Conservation (phyloP, 768 basidiomycete species). For the Multifurca ochricompacta region DNA sequence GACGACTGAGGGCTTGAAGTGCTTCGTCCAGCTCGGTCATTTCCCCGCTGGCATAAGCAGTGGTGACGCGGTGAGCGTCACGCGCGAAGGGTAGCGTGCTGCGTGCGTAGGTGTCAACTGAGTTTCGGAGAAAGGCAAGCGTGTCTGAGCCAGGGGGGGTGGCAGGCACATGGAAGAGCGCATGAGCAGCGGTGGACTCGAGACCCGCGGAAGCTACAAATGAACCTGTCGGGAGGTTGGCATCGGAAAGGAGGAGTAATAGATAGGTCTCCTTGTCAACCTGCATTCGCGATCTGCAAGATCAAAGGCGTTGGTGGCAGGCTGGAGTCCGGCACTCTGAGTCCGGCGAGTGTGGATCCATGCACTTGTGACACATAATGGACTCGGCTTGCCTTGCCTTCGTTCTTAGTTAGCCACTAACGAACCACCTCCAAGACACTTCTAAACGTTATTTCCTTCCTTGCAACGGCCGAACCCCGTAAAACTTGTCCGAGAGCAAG, state of each 20-base stretch:
- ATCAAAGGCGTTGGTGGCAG: too few species aligned
- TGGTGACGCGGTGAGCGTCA: slow-evolving; percentile 49
- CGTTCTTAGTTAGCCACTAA: too few species aligned
- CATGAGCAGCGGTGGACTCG: slow-evolving; percentile 86
- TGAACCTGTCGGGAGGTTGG: slow-evolving; percentile 93
- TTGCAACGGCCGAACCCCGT: too few species aligned
- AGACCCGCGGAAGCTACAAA: slow-evolving; percentile 94
- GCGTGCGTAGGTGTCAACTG: slow-evolving; percentile 68
- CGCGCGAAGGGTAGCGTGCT: slow-evolving; percentile 74
- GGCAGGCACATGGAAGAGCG: slow-evolving; percentile 40
- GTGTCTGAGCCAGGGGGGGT: slow-evolving; percentile 30
- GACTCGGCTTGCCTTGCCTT: too few species aligned
- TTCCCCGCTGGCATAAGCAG: slow-evolving; percentile 13
- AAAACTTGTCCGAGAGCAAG: too few species aligned
- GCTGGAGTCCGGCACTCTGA: too few species aligned
- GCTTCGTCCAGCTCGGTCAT: slow-evolving; percentile 18
- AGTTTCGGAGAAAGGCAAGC: slow-evolving; percentile 62
- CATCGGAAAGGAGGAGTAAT: slow-evolving; percentile 76
- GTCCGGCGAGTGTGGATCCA: too few species aligned
- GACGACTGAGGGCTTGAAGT: slow-evolving; percentile 38
- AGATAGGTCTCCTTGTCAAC: slow-evolving; percentile 51
- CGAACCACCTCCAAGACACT: too few species aligned
- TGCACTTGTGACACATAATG: too few species aligned
- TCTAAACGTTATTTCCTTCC: too few species aligned
- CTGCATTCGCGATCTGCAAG: neutral